phyloP scores from a whole-genome alignment of 441 rosid genomes.

The Biscutella laevigata region DNA sequence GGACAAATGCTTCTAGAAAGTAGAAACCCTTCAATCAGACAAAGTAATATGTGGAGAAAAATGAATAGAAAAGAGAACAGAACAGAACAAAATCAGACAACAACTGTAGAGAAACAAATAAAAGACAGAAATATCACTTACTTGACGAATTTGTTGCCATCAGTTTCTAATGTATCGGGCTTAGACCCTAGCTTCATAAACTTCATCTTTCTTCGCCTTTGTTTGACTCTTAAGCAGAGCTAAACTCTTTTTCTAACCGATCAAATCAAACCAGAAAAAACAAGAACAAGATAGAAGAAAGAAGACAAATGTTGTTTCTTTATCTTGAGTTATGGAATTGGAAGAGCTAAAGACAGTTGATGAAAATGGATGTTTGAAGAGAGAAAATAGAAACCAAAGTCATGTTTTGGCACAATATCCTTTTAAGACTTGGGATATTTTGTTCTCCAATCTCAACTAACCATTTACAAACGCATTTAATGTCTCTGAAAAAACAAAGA shows the following conservation, averaged over 20 bases:
- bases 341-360: constrained; percentile 28
- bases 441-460: constrained; percentile 17
- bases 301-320: neutral
- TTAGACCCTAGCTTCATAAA: constrained; percentile 93
- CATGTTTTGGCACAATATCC: constrained; percentile 28
- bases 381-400: constrained; percentile 27
- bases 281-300: no score
- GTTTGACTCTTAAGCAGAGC: constrained; percentile 18
- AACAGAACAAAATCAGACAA: constrained; percentile 19
- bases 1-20: constrained; percentile 10
- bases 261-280: neutral
- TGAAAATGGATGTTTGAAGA: constrained; percentile 26
- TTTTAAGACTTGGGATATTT: constrained; percentile 27
- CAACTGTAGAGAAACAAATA: no score
- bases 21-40: constrained; percentile 8
- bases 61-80: constrained; percentile 18
- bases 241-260: neutral
- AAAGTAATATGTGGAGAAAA: constrained; percentile 11
- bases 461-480: constrained; percentile 24
- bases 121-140: constrained; percentile 30
- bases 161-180: constrained; percentile 83
- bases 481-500: constrained; percentile 11
- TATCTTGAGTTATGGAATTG: constrained; percentile 9
- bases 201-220: constrained; percentile 66
- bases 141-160: constrained; percentile 68